These are phyloP conservation scores for Forsythia viridissima DNA, from an alignment of 257 asterid species.

Conservation along the genomic window DNA sequence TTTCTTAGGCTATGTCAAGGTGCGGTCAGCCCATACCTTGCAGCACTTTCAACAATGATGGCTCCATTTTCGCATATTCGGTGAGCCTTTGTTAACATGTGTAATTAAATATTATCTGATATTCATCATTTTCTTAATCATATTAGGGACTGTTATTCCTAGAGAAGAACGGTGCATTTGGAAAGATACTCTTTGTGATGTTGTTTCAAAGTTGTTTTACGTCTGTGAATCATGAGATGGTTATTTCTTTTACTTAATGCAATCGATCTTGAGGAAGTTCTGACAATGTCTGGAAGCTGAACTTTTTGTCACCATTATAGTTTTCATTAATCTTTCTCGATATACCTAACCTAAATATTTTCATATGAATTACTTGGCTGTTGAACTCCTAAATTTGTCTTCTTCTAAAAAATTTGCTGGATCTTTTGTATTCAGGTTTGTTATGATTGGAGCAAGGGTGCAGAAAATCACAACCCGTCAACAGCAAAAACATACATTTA, in stretches of 20 bases:
- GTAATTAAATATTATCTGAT: conserved; percentile 4
- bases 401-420: not conserved
- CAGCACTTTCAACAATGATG: conserved; percentile 85
- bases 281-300: not conserved
- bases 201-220: not conserved
- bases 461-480: conserved; percentile 93
- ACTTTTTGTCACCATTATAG: not conserved
- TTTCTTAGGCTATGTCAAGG: conserved; percentile 74
- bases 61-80: conserved; percentile 83
- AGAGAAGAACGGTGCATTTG: not conserved
- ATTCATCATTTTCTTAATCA: conserved; percentile 9
- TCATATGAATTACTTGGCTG: not conserved
- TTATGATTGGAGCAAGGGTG: conserved; percentile 99
- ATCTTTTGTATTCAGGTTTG: conserved; percentile 51
- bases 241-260: not conserved
- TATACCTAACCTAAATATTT: not conserved
- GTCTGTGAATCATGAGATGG: not conserved
- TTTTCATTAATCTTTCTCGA: not conserved
- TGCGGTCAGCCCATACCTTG: conserved; percentile 87
- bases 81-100: conserved; percentile 38
- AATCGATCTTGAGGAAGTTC: not conserved
- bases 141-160: not conserved
- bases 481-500: conserved; percentile 69
- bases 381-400: not conserved
- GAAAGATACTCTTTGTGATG: not conserved